phyloP scores from a whole-genome alignment of 2,329 filamentous ascomycete species.

The Neopestalotiopsis sp. region DNA sequence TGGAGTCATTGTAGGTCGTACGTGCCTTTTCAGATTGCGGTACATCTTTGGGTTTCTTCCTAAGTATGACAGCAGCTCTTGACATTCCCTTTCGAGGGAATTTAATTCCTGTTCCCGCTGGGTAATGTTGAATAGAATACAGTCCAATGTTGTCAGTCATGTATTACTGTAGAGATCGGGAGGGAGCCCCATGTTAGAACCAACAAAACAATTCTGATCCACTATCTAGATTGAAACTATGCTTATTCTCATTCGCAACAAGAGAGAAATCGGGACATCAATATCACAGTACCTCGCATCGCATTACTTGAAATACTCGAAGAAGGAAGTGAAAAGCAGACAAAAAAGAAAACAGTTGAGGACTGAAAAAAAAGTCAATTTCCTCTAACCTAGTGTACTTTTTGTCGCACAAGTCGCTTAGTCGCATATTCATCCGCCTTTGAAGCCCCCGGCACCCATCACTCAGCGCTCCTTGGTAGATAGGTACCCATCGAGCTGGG shows the following conservation, averaged over 20 bases:
- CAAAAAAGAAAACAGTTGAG: background rate
- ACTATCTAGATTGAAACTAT: background rate
- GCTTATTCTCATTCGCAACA: background rate
- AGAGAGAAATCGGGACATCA: background rate
- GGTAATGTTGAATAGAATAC: too few relatives aligned
- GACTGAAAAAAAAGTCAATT: background rate
- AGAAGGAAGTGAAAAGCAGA: background rate
- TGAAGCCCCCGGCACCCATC: background rate
- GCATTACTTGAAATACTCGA: background rate
- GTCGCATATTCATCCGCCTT: background rate
- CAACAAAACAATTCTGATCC: background rate
- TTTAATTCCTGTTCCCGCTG: too few relatives aligned
- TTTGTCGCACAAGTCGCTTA: constrained; percentile 4
- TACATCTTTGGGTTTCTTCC: background rate
- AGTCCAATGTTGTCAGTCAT: too few relatives aligned
- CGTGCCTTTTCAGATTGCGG: background rate
- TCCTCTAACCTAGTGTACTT: background rate
- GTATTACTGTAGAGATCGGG: background rate
- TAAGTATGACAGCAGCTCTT: too few relatives aligned
- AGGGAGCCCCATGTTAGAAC: background rate
- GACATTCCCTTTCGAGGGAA: too few relatives aligned
- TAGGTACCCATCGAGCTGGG: background rate
- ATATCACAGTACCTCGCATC: background rate
- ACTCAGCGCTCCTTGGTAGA: background rate
- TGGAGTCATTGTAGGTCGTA: background rate